A percentile compares a stretch with the other conserved stretches of the same genome.
These are phyloP conservation scores for Lachancea nothofagi DNA, from an alignment of 805 yeast genomes.

Conservation along the genomic window DNA sequence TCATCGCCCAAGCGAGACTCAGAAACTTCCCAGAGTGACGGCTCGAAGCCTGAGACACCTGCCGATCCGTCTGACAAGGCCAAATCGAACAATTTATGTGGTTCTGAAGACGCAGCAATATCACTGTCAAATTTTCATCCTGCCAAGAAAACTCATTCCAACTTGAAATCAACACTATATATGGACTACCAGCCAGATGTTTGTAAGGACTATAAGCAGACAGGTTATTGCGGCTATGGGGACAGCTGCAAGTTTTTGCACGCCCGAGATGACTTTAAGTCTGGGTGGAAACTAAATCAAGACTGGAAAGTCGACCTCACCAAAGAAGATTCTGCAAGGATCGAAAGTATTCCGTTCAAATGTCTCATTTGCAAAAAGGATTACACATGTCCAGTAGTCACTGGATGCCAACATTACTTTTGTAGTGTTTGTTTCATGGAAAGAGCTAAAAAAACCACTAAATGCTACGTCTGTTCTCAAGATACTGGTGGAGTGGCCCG, in stretches of 20 bases:
- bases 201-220: conserved; percentile 84
- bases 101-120: conserved; percentile 14
- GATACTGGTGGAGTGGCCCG: conserved; percentile 57
- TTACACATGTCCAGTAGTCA: conserved; percentile 51
- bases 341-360: conserved; percentile 45
- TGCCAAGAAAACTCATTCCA: conserved; percentile 31
- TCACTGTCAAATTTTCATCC: conserved; percentile 1
- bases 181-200: conserved; percentile 90
- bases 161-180: conserved; percentile 59
- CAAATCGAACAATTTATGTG: too few relatives aligned
- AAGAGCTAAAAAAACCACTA: conserved; percentile 37
- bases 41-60: too few relatives aligned
- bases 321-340: conserved; percentile 20
- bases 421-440: conserved; percentile 57
- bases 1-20: conserved; percentile 14
- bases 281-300: conserved; percentile 57
- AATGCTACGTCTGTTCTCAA: conserved; percentile 52
- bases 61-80: too few relatives aligned
- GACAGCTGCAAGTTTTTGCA: conserved; percentile 95
- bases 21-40: too few relatives aligned
- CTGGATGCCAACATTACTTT: conserved; percentile 58
- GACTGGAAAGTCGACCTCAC: conserved; percentile 58
- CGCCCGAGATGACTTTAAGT: conserved; percentile 75
- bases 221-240: conserved; percentile 96
- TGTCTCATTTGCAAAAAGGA: conserved; percentile 57